Conservation (phyloP, 352 stramenopile species). For the Pythium phragmitis region DNA sequence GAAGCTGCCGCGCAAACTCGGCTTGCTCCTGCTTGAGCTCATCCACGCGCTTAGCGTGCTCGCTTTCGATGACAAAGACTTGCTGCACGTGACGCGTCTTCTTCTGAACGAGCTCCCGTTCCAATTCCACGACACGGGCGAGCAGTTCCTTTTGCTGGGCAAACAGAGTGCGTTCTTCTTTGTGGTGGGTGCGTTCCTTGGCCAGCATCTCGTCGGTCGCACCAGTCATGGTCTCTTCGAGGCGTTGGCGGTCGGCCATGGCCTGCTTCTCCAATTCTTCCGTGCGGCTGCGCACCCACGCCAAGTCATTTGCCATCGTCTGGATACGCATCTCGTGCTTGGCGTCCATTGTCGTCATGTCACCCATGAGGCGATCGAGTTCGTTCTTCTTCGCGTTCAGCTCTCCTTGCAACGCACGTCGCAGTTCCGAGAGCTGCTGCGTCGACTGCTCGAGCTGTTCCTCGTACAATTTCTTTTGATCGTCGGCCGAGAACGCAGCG, state of each 20-base stretch:
- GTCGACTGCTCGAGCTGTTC: constrained; percentile 43
- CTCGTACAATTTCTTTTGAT: constrained; percentile 53
- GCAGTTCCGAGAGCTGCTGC: constrained; percentile 53
- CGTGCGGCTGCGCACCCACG: constrained; percentile 48
- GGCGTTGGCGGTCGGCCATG: constrained; percentile 27
- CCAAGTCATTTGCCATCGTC: constrained; percentile 52
- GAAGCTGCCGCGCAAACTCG: constrained; percentile 51
- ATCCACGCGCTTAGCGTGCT: constrained; percentile 35
- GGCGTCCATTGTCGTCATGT: constrained; percentile 53
- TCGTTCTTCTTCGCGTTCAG: constrained; percentile 49
- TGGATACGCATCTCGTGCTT: constrained; percentile 58
- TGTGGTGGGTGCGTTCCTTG: constrained; percentile 49
- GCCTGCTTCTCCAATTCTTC: constrained; percentile 46
- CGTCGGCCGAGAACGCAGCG: constrained; percentile 30
- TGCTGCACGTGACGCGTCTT: constrained; percentile 62
- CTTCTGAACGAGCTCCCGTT: constrained; percentile 53
- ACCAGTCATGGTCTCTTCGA: constrained; percentile 37
- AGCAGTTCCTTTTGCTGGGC: constrained; percentile 57
- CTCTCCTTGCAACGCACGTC: constrained; percentile 38
- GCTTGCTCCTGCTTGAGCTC: constrained; percentile 42
- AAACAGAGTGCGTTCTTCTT: constrained; percentile 55
- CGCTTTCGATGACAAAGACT: constrained; percentile 48
- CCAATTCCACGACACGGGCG: constrained; percentile 53
- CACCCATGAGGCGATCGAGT: constrained; percentile 39
- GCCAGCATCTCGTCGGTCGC: constrained; percentile 38